phyloP scores from a whole-genome alignment of 768 basidiomycete genomes.

The Suillus spraguei region DNA sequence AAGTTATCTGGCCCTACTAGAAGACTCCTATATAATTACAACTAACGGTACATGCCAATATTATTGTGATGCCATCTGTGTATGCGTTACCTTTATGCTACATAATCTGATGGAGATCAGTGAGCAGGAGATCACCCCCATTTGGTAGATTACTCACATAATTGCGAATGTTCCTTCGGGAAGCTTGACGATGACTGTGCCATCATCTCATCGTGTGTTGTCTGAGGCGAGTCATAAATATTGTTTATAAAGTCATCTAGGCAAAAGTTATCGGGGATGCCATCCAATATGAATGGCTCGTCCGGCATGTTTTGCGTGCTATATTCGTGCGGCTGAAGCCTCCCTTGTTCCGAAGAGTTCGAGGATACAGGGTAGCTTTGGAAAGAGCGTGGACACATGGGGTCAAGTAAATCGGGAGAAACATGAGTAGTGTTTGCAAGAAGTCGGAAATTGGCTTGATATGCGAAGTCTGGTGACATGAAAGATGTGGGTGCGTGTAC shows the following conservation, averaged over 20 bases:
- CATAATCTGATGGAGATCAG: conserved; percentile 22
- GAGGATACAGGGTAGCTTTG: conserved; percentile 1
- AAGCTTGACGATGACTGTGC: conserved; percentile 27
- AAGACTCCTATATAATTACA: conserved; percentile 7
- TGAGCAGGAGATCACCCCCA: conserved; percentile 12
- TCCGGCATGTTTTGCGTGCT: conserved; percentile 20
- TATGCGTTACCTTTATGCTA: conserved; percentile 14
- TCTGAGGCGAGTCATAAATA: conserved; percentile 20
- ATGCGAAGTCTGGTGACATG: conserved; percentile 18
- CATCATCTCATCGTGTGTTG: not conserved
- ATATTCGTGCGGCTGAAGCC: not conserved
- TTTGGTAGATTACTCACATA: conserved; percentile 32
- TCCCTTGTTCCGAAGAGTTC: not conserved
- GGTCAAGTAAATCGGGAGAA: conserved; percentile 4
- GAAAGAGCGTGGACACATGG: conserved; percentile 15
- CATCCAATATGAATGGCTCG: conserved; percentile 33
- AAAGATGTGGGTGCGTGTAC: conserved; percentile 18
- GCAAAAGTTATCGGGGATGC: conserved; percentile 27
- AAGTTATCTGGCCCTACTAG: not conserved
- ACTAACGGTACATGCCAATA: conserved; percentile 4
- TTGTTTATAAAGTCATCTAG: conserved; percentile 27
- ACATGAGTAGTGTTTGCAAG: conserved; percentile 7
- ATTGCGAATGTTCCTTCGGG: conserved; percentile 31
- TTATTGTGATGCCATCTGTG: not conserved
- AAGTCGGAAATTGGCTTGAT: not conserved